These are phyloP conservation scores for Omphalea diandra DNA, from an alignment of 441 rosid genomes.

Conservation along the genomic window DNA sequence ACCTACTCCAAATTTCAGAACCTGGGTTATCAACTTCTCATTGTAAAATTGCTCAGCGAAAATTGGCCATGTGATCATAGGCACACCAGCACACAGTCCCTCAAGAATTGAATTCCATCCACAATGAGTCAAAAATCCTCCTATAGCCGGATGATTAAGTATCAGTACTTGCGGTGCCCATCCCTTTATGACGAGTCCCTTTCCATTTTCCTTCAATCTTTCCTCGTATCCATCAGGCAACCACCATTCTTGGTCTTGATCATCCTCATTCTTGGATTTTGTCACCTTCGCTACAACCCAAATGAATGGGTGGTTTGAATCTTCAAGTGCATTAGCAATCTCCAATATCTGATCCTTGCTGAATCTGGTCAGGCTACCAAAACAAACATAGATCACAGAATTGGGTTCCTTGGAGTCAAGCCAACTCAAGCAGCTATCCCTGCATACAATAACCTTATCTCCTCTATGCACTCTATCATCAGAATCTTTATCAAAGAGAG, in stretches of 20 bases:
- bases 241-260: neutral
- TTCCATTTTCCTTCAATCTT: conserved; percentile 1
- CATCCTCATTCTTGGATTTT: neutral
- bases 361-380: conserved; percentile 41
- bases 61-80: conserved; percentile 32
- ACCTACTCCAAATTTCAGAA: conserved; percentile 26
- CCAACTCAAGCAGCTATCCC: conserved; percentile 61
- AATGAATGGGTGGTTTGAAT: neutral
- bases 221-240: conserved; percentile 2
- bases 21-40: conserved; percentile 25
- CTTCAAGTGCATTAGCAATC: neutral
- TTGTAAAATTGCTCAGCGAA: conserved; percentile 31
- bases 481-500: conserved; percentile 34
- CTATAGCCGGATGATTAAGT: conserved; percentile 6
- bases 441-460: too few species aligned
- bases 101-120: conserved; percentile 41
- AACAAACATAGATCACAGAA: conserved; percentile 55
- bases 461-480: conserved; percentile 50
- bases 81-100: conserved; percentile 12
- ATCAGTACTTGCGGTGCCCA: conserved; percentile 13
- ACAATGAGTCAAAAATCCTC: conserved; percentile 39
- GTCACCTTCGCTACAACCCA: neutral
- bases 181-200: conserved; percentile 11
- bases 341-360: conserved; percentile 31
- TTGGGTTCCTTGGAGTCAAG: conserved; percentile 45